A percentile compares a stretch with the other conserved stretches of the same genome.
These are phyloP conservation scores for Platanus orientalis DNA, from an alignment of 164 flowering plant genomes.

Conservation along the genomic window DNA sequence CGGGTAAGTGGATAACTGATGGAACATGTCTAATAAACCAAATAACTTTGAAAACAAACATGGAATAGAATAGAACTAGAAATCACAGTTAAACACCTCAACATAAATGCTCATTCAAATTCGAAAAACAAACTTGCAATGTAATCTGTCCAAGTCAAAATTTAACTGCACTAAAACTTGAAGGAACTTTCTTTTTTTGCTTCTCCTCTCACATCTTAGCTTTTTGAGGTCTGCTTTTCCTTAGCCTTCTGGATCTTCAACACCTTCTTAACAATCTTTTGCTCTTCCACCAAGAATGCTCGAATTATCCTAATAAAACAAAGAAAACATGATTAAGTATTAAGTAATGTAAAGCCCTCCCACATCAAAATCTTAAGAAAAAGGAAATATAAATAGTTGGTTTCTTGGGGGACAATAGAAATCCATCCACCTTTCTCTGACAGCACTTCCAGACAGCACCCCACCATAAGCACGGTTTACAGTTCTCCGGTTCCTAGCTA, in stretches of 20 bases:
- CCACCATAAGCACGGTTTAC: conserved; percentile 73
- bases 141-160: no score
- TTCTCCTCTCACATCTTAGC: conserved; percentile 13
- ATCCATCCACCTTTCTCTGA: conserved; percentile 54
- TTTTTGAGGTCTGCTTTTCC: conserved; percentile 35
- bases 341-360: no score
- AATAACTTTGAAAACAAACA: no score
- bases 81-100: no score
- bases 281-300: conserved; percentile 48
- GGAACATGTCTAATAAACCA: no score
- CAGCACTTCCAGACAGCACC: conserved; percentile 62
- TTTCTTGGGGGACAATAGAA: neutral
- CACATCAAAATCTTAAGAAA: neutral
- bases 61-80: no score
- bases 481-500: conserved; percentile 56
- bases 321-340: neutral
- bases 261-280: conserved; percentile 52
- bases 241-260: conserved; percentile 47
- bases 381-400: neutral
- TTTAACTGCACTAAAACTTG: neutral
- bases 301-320: conserved; percentile 33
- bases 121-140: no score
- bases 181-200: neutral
- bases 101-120: no score
- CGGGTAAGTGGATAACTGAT: no score